These are phyloP conservation scores for Saccharata proteae DNA, from an alignment of 2,329 filamentous ascomycete genomes.

Conservation along the genomic window DNA sequence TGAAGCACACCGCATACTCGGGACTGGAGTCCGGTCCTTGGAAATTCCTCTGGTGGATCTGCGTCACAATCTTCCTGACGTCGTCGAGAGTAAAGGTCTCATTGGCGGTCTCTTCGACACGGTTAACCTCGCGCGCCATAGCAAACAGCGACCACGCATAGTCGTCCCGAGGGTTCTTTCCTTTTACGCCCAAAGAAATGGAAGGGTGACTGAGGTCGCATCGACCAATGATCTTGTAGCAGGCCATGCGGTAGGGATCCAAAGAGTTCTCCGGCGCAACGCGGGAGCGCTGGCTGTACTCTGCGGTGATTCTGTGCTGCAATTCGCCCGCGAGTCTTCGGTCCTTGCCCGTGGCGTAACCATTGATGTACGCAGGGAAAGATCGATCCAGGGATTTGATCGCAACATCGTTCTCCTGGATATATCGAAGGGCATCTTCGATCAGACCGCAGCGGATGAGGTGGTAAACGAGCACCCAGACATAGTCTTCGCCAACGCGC, in stretches of 20 bases:
- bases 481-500: slow-evolving; percentile 55
- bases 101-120: slow-evolving; percentile 48
- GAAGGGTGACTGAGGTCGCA: slow-evolving; percentile 48
- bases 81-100: slow-evolving; percentile 52
- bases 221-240: slow-evolving; percentile 92
- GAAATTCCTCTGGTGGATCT: slow-evolving; percentile 88
- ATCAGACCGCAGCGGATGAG: slow-evolving; percentile 76
- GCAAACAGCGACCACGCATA: slow-evolving; percentile 57
- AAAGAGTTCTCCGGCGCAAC: slow-evolving; percentile 78
- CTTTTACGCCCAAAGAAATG: slow-evolving; percentile 45
- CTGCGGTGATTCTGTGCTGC: slow-evolving; percentile 77
- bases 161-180: slow-evolving; percentile 47
- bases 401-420: slow-evolving; percentile 62
- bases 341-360: slow-evolving; percentile 66
- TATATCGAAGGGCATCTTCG: slow-evolving; percentile 74
- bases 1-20: slow-evolving; percentile 83
- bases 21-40: slow-evolving; percentile 64
- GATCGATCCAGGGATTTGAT: slow-evolving; percentile 87
- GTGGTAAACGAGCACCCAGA: slow-evolving; percentile 92
- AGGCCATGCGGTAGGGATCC: slow-evolving; percentile 92
- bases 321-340: slow-evolving; percentile 65
- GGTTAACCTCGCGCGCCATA: slow-evolving; percentile 49
- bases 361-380: slow-evolving; percentile 77
- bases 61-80: slow-evolving; percentile 67
- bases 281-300: slow-evolving; percentile 74